Evolutionary conservation across 2,329 filamentous ascomycete genomes (phyloP).

Genomic region (Aotearoamyces nothofagi): DNA sequence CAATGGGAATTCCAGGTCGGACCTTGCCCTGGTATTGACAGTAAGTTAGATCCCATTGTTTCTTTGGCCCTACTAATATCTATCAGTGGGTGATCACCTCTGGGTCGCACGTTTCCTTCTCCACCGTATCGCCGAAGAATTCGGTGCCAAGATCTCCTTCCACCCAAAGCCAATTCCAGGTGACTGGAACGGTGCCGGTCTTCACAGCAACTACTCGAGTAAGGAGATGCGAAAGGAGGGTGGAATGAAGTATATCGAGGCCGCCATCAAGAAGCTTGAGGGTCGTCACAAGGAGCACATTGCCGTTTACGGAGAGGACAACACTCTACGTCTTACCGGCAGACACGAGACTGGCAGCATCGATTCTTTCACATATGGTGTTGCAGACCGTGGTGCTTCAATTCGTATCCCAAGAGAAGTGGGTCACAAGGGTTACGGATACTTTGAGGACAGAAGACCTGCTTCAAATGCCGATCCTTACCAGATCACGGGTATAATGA

Average conservation of each 20-base stretch:
- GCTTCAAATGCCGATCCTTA: conserved; percentile 83
- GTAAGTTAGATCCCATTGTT: conserved; percentile 28
- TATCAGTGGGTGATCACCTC: conserved; percentile 78
- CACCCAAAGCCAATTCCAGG: conserved; percentile 91
- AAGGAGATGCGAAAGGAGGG: conserved; percentile 78
- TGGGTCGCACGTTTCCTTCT: conserved; percentile 88
- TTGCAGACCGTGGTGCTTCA: conserved; percentile 89
- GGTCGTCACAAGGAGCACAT: conserved; percentile 71
- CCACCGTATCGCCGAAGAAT: conserved; percentile 86
- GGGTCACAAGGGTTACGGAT: conserved; percentile 80
- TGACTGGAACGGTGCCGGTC: conserved; percentile 93
- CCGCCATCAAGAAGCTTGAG: conserved; percentile 70
- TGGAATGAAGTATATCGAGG: conserved; percentile 91
- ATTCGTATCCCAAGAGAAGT: conserved; percentile 82
- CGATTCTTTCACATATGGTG: conserved; percentile 84
- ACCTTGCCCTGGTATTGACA: conserved; percentile 72
- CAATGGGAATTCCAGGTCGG: conserved; percentile 99
- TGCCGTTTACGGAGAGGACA: conserved; percentile 88
- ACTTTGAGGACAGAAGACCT: conserved; percentile 77
- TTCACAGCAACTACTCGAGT: conserved; percentile 89
- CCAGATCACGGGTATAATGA: conserved; percentile 35
- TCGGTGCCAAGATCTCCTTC: conserved; percentile 89
- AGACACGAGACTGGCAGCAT: conserved; percentile 88
- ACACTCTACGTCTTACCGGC: conserved; percentile 86
- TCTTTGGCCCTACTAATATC: conserved; percentile 13